Evolutionary conservation across 1,284 basidiomycete species (phyloP).

Genomic region (Trametes polyzona): DNA sequence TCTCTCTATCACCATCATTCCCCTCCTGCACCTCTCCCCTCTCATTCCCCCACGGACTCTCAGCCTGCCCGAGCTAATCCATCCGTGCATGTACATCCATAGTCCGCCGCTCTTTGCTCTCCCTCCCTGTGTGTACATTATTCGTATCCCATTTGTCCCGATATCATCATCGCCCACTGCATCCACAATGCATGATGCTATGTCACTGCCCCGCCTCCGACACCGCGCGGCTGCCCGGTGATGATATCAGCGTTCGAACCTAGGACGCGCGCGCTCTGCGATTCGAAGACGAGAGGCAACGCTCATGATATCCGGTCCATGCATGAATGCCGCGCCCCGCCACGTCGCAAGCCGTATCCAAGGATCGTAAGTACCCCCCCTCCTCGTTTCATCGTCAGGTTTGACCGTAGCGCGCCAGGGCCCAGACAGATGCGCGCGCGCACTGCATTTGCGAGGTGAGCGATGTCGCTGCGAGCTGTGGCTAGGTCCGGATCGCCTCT

Average conservation of each 20-base stretch:
- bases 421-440: too few relatives aligned
- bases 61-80: constrained; percentile 8
- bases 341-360: too few relatives aligned
- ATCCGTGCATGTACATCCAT: constrained; percentile 1
- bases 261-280: too few relatives aligned
- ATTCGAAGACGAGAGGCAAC: too few relatives aligned
- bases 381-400: too few relatives aligned
- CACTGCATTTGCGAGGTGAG: too few relatives aligned
- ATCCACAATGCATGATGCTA: neutral
- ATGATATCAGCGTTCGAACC: neutral
- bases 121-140: neutral
- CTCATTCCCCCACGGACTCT: neutral
- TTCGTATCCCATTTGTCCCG: neutral
- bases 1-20: neutral
- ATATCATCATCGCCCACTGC: neutral
- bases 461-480: too few relatives aligned
- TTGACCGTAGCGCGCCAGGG: too few relatives aligned
- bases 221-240: neutral
- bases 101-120: neutral
- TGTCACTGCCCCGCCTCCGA: neutral
- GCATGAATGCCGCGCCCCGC: too few relatives aligned
- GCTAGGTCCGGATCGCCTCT: too few relatives aligned
- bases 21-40: neutral
- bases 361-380: too few relatives aligned
- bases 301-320: too few relatives aligned